Conservation (phyloP, 2,329 filamentous ascomycete genomes). For the Lachnellula arida region DNA sequence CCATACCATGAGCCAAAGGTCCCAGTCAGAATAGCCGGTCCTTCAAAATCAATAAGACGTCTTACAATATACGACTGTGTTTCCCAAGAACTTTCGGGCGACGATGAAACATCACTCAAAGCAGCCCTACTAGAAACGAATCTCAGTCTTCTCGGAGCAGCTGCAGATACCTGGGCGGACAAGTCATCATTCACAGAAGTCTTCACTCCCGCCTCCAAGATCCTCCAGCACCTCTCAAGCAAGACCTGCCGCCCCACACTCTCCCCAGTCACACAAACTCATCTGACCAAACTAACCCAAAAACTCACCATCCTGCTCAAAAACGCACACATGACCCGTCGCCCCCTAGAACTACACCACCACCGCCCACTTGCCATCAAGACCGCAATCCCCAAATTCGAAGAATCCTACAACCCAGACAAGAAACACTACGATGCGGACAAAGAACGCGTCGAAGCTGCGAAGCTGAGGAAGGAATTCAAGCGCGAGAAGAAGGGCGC, state of each 20-base stretch:
- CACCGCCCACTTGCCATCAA: slow-evolving; percentile 87
- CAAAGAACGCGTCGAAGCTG: slow-evolving; percentile 77
- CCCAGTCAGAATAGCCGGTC: slow-evolving; percentile 46
- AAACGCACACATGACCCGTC: slow-evolving; percentile 61
- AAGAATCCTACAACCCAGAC: slow-evolving; percentile 88
- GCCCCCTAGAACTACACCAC: slow-evolving; percentile 81
- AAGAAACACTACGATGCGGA: slow-evolving; percentile 92
- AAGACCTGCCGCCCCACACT: slow-evolving; percentile 48
- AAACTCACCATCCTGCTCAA: slow-evolving; percentile 52
- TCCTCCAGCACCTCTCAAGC: slow-evolving; percentile 57
- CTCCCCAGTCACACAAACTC: slow-evolving; percentile 31
- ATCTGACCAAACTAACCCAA: slow-evolving; percentile 24
- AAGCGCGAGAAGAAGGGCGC: slow-evolving; percentile 95
- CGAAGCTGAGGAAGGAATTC: slow-evolving; percentile 83
- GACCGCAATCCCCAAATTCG: slow-evolving; percentile 86
- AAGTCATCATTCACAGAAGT: slow-evolving; percentile 76
- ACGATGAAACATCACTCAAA: slow-evolving; percentile 39
- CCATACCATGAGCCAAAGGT: slow-evolving; percentile 54
- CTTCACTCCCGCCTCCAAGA: slow-evolving; percentile 58
- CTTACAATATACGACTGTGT: slow-evolving; percentile 57
- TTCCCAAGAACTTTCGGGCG: slow-evolving; percentile 18
- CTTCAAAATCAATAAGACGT: slow-evolving; percentile 43
- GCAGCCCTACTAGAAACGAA: slow-evolving; percentile 58
- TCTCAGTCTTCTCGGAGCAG: slow-evolving; percentile 59
- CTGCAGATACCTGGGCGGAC: slow-evolving; percentile 67